These are phyloP conservation scores for Annulohypoxylon bovei DNA, from an alignment of 495 filamentous ascomycete genomes.

Conservation along the genomic window DNA sequence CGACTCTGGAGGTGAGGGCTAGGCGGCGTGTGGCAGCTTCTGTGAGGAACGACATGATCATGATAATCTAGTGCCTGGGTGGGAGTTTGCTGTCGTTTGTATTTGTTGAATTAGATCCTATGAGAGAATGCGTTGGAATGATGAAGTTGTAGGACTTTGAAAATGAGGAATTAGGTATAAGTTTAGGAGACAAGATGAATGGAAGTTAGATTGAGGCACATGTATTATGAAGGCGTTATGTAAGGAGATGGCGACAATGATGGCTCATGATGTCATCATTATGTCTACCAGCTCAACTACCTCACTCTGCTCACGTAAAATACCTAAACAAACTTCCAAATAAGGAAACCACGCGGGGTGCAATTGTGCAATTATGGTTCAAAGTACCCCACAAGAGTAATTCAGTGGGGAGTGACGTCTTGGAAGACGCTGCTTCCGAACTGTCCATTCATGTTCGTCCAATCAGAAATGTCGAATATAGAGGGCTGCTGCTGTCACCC, in stretches of 20 bases:
- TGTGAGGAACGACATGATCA: constrained; percentile 62
- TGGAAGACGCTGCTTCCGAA: constrained; percentile 1
- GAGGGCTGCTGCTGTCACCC: neutral
- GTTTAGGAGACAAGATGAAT: neutral
- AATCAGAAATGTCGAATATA: neutral
- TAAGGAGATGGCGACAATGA: constrained; percentile 11
- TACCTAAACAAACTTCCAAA: constrained; percentile 21
- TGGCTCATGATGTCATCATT: constrained; percentile 40
- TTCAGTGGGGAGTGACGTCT: constrained; percentile 37
- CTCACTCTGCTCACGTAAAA: neutral
- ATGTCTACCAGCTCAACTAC: neutral
- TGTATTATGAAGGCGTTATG: neutral
- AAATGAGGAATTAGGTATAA: neutral
- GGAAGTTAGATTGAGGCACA: neutral
- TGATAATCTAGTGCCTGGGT: neutral
- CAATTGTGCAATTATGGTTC: neutral
- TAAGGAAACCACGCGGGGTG: constrained; percentile 21
- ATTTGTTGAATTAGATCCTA: neutral
- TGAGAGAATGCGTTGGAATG: neutral
- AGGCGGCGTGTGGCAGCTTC: constrained; percentile 51
- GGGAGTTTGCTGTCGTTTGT: neutral
- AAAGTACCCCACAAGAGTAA: neutral
- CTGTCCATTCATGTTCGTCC: neutral
- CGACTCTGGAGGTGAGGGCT: constrained; percentile 48
- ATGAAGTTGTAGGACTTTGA: neutral